Base-by-base conservation (phyloP, 129 eudicot genomes). In the Flaveria sonorensis region DNA sequence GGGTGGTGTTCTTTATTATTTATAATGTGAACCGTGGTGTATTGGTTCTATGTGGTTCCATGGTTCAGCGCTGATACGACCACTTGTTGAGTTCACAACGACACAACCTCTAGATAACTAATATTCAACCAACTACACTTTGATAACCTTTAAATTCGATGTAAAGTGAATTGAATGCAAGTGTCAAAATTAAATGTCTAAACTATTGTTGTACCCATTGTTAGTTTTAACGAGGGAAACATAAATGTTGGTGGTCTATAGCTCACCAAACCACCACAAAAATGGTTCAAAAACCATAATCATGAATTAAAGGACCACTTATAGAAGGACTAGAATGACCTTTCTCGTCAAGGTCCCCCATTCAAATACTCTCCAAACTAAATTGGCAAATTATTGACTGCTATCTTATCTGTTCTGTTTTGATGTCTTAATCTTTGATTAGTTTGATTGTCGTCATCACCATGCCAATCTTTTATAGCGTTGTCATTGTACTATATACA, bases 251-350 rank as follows among this genome's bases (percentile, higher is more conserved):
- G 48, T 73, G 74, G 70, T 55, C 60, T 40, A 23, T 73, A 23
- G 23, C 62, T 65, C 15, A 65, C 60, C 52, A 57, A 80, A 80
- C 64, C 52, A 39, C 66, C 0, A 79, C 84, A 67, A 66, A 80
- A 73, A 55, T 66, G 63, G 70, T 53, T 70, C 40, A 28, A 67
- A 46, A 67, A 56, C 70, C 55, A 66, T 57, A 80, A 74, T 66
- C 32, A 67, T 66, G 70, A 67, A 67, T 26, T 10, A 73, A 8
- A 43, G 84, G 79, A 66, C 80, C 80, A 74, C 79, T 53, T 66
- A 21, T 64, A 59, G 1, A 24, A 50, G 68, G 53, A 39, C 67
- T 72, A 73, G n/a, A 57, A 43, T 66, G 40, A 65, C 63, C 74
- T 52, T 43, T 46, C 52, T 26, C 70, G 75, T 73, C 51, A 80